phyloP scores from a whole-genome alignment of 2,329 filamentous ascomycete species.

The Leptodontidium sp. region DNA sequence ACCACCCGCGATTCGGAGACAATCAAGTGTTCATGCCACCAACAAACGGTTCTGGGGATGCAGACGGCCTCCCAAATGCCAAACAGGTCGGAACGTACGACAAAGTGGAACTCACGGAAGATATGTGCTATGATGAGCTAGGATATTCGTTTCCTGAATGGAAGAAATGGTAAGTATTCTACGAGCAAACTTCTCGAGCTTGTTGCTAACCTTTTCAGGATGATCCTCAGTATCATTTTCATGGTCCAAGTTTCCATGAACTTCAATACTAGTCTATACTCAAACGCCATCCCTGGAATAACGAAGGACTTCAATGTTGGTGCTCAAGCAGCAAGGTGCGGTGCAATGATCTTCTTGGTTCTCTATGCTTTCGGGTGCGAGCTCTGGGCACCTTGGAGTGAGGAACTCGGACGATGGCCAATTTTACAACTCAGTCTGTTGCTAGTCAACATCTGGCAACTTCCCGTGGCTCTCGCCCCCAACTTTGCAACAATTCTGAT shows the following conservation, averaged over 20 bases:
- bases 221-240: conserved; percentile 76
- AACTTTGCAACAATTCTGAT: conserved; percentile 77
- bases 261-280: conserved; percentile 79
- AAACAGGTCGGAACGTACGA: conserved; percentile 35
- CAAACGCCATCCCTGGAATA: conserved; percentile 72
- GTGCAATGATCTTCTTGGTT: conserved; percentile 81
- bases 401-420: conserved; percentile 81
- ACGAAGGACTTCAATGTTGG: conserved; percentile 73
- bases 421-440: conserved; percentile 77
- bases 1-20: conserved; percentile 33
- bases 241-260: conserved; percentile 80
- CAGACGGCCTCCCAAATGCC: conserved; percentile 26
- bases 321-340: conserved; percentile 72
- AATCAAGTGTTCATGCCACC: conserved; percentile 23
- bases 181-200: neutral
- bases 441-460: conserved; percentile 79
- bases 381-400: conserved; percentile 87
- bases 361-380: conserved; percentile 87
- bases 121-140: conserved; percentile 71
- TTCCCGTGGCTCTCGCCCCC: conserved; percentile 75
- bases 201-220: conserved; percentile 40
- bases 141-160: conserved; percentile 66
- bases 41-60: conserved; percentile 7
- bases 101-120: conserved; percentile 55
- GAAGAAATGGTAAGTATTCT: conserved; percentile 67